These are phyloP conservation scores for Pseudogymnoascus verrucosus DNA, from an alignment of 2,329 filamentous ascomycete genomes.

Conservation along the genomic window DNA sequence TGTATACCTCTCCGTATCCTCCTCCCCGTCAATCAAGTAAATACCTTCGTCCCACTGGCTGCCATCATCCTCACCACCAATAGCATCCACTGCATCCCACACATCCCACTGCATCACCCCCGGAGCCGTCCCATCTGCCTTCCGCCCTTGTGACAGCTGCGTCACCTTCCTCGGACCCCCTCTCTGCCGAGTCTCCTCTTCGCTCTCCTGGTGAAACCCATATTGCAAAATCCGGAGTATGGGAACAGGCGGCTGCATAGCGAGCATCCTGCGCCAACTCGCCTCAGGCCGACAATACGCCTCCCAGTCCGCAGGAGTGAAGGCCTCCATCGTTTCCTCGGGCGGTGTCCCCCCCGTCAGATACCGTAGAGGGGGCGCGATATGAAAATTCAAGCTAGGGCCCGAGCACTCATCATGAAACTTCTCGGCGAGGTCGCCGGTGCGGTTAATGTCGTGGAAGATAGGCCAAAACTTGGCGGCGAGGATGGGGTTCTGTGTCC, in stretches of 20 bases:
- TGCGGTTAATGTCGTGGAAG: background rate
- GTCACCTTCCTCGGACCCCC: background rate
- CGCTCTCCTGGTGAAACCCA: background rate
- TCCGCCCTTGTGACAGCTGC: background rate
- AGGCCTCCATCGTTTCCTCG: background rate
- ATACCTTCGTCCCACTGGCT: background rate
- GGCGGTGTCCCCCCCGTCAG: background rate
- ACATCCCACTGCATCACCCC: background rate
- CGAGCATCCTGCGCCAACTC: background rate
- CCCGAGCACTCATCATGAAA: background rate
- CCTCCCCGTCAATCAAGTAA: background rate
- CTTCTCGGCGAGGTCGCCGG: background rate
- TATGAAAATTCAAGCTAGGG: background rate
- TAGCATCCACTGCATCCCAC: background rate
- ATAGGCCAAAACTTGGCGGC: background rate
- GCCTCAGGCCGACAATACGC: background rate
- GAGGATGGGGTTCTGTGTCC: background rate
- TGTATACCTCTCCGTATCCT: background rate
- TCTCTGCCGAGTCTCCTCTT: background rate
- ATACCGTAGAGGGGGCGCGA: background rate
- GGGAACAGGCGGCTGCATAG: background rate
- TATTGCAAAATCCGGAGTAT: background rate
- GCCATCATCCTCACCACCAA: background rate
- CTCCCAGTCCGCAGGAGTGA: background rate
- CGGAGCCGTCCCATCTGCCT: background rate